Percentiles rank a stretch among this genome's conserved stretches.
These are phyloP conservation scores for Aurantiochytrium sp. DNA, from an alignment of 108 stramenopile species.

Conservation along the genomic window DNA sequence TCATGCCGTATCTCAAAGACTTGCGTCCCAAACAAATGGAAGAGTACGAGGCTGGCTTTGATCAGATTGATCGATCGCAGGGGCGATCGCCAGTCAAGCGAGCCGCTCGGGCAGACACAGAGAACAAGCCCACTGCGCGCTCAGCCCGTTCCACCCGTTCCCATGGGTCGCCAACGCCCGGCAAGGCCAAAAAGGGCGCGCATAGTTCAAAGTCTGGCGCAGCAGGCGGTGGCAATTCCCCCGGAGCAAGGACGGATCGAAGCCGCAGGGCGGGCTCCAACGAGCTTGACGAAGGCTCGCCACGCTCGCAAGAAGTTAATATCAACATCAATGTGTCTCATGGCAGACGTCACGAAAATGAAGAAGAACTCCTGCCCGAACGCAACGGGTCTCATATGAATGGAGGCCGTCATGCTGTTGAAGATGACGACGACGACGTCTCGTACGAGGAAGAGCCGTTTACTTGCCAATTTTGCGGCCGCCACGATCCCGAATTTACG, in stretches of 20 bases:
- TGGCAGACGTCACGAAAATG: background rate
- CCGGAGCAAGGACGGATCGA: background rate
- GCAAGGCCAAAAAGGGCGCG: background rate
- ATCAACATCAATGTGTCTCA: background rate
- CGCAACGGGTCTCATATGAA: no score
- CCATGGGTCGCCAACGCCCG: background rate
- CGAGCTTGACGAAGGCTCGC: background rate
- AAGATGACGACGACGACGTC: background rate
- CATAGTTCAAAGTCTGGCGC: background rate
- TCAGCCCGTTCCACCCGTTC: background rate
- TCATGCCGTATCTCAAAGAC: background rate
- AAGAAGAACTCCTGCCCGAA: background rate
- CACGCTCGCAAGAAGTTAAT: background rate
- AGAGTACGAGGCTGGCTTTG: slow-evolving; percentile 17
- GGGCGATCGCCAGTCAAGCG: background rate
- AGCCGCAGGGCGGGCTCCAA: background rate
- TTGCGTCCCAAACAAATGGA: slow-evolving; percentile 11
- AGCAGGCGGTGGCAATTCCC: background rate
- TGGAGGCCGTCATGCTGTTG: background rate
- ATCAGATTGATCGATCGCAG: background rate
- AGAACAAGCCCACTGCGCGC: background rate
- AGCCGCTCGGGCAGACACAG: no score
- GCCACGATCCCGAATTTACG: background rate
- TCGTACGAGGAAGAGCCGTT: background rate
- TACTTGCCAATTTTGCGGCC: background rate